These are phyloP conservation scores for Annona squamosa DNA, from an alignment of 164 flowering plant species.

Conservation along the genomic window DNA sequence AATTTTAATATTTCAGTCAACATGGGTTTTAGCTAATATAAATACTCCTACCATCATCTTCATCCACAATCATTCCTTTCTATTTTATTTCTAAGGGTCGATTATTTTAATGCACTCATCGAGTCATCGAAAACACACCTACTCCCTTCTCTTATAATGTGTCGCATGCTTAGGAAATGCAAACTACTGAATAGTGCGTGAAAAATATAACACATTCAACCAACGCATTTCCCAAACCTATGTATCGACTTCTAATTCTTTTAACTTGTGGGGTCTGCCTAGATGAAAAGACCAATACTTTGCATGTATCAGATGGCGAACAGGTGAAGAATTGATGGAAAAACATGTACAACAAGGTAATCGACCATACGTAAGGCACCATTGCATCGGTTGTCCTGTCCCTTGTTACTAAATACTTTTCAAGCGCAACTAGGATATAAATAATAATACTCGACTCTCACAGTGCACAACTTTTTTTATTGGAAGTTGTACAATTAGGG, in stretches of 20 bases:
- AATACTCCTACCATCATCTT: background rate
- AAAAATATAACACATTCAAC: background rate
- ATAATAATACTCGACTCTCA: background rate
- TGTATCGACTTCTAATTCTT: background rate
- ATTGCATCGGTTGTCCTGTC: no score
- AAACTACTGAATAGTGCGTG: background rate
- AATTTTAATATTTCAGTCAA: background rate
- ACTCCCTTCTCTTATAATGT: background rate
- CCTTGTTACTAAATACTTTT: background rate
- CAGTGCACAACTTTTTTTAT: background rate
- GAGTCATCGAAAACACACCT: background rate
- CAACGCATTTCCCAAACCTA: background rate
- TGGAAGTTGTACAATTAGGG: background rate
- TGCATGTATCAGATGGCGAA: background rate
- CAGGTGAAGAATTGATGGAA: background rate
- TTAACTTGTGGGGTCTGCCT: background rate
- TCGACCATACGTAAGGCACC: background rate
- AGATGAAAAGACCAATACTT: background rate
- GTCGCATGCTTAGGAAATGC: background rate
- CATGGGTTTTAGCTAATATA: background rate
- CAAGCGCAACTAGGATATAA: background rate
- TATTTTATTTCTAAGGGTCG: background rate
- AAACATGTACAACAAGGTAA: background rate
- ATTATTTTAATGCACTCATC: background rate
- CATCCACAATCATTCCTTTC: background rate